Evolutionary conservation across 2,329 filamentous ascomycete species (phyloP).

Genomic region (Penicillium sp.): DNA sequence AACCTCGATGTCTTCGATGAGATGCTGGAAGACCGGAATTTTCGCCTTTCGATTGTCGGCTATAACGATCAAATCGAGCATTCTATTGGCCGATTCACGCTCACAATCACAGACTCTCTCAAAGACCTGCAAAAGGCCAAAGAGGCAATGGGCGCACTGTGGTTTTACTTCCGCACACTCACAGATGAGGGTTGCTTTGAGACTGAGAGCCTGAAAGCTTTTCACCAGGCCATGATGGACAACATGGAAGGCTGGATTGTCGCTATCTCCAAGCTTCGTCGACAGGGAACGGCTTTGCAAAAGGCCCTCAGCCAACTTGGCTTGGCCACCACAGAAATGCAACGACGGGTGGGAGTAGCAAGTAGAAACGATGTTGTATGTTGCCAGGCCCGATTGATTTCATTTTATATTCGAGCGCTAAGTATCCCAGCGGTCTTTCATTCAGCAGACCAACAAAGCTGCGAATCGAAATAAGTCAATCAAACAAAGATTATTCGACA

Average conservation of each 20-base stretch:
- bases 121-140: slow-evolving; percentile 77
- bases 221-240: slow-evolving; percentile 86
- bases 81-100: slow-evolving; percentile 76
- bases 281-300: slow-evolving; percentile 68
- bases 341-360: slow-evolving; percentile 77
- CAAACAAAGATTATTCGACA: slow-evolving; percentile 28
- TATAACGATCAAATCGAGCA: slow-evolving; percentile 91
- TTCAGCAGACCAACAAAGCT: slow-evolving; percentile 11
- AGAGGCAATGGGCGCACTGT: slow-evolving; percentile 72
- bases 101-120: slow-evolving; percentile 72
- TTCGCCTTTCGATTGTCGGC: slow-evolving; percentile 76
- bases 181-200: slow-evolving; percentile 60
- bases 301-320: slow-evolving; percentile 69
- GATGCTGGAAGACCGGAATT: slow-evolving; percentile 81
- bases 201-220: slow-evolving; percentile 63
- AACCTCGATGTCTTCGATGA: slow-evolving; percentile 80
- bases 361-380: slow-evolving; percentile 69
- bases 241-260: slow-evolving; percentile 89
- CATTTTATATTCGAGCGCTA: not conserved
- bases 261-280: slow-evolving; percentile 73
- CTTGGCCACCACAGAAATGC: slow-evolving; percentile 79
- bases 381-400: slow-evolving; percentile 36
- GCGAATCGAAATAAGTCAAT: slow-evolving; percentile 22
- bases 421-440: slow-evolving; percentile 24
- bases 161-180: slow-evolving; percentile 69